Base-by-base conservation (phyloP, 345 rosid genomes). In the Noccaea bulbosa region DNA sequence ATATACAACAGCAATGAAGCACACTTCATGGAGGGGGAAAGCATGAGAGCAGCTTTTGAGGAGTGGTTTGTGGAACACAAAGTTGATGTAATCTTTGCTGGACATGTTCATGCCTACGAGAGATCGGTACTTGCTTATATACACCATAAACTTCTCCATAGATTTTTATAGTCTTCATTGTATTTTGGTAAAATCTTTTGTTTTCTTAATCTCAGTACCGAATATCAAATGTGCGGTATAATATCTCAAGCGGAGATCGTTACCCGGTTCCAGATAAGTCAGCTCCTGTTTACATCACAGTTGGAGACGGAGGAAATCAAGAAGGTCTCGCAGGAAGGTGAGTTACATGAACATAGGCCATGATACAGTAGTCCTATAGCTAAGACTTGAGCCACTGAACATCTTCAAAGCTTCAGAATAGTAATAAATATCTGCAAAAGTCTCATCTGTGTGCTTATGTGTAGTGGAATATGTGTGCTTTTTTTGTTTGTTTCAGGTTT, bases 61-160 rank as follows among this genome's bases (percentile, higher is more conserved):
- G 50, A 77, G 62, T 89, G 96, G 98, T 90, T 94, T 46, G 72
- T 86, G 38, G 76, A 17, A 30, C 34, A 77, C 75, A 89, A 73
- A 86, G 98, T 94, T 52, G 98, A 94, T 68, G 73, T 92, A 7
- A 48, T 94, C 58, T 92, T 94, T 81, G 97, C 97, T 66, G 98
- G 97, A 30, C 99, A 92, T 67, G 99, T 92, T 79, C 97, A 94
- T 81, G 99, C 99, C 41, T 94, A 92, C 70, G 99, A 94, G 78
- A 88, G 99, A 94, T 94, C 97, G n/a, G 98, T 92, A 86, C 59
- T 30, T 70, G 15, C 66, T 75, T 75, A 69, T 58, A 24, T 24
- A 22, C 2, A 74, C 62, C 63, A 7, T 44, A 17, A 58, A 33
- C 11, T 45, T 45, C 37, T 12, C 12, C 22, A 6, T 17, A 45